Base-by-base conservation (phyloP, 352 stramenopile genomes). In the Phytophthora agathidicida region DNA sequence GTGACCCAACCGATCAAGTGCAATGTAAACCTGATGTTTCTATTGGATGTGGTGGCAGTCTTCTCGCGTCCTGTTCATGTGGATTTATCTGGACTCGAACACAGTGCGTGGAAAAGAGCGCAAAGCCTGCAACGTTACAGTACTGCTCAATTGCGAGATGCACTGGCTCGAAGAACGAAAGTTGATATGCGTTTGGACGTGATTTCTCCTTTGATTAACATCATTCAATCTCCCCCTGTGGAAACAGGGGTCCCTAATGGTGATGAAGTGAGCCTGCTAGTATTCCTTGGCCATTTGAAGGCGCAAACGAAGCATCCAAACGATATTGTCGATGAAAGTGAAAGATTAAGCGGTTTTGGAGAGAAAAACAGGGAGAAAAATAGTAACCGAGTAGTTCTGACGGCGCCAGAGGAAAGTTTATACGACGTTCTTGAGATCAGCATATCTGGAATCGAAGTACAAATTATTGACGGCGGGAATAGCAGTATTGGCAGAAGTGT, bases 1-100 rank as follows among this genome's bases (percentile, higher is more conserved):
- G 78, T 93, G 36, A 89, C 84, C 6, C 86, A 95, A 58, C 79
- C 83, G 1, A 86, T 95, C 51, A 89, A 89, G 59, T 91, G 79
- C 55, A 83, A 87, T 43, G 73, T 93, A 11, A 88, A 91, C 39
- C 33, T 93, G 42, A 82, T 86, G 44, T 90, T 90, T 47, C 55
- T 94, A 36, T 72, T 95, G 5, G 60, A 79, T 37, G 68, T 93
- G 0, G 61, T 81, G 14, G 60, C 75, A 13, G 88, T 94, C 14
- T 94, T 95, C 50, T 75, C 80, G 16, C 79, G 82, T 1, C 86
- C 86, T 28, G 68, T 81, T 10, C 79, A 89, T 41, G 83, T 95
- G 26, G 84, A 95, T 68, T 61, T 95, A 49, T 86, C 75, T 2
- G 76, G 83, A 6, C 66, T 94, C 20, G 71, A 91, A 49, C 73